phyloP scores from a whole-genome alignment of 805 yeast species.

The Vanderwaltozyma verrucispora region DNA sequence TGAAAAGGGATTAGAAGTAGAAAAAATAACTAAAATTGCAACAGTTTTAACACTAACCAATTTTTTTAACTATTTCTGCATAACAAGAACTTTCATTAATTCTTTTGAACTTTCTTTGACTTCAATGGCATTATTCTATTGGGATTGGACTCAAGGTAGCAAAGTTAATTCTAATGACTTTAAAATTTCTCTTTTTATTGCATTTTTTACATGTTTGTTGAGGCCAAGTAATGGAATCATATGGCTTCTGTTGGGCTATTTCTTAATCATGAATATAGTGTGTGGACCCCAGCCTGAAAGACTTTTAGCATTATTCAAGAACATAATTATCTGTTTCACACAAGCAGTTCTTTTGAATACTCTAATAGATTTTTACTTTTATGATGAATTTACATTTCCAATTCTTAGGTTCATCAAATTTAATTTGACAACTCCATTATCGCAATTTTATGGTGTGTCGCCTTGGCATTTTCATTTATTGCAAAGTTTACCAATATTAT shows the following conservation, averaged over 20 bases:
- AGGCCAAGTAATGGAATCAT: constrained; percentile 78
- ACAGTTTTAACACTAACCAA: constrained; percentile 18
- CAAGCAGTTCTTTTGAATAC: constrained; percentile 31
- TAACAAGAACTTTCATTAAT: constrained; percentile 80
- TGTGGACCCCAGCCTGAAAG: constrained; percentile 4
- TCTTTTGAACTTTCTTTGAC: constrained; percentile 69
- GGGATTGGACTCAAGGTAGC: constrained; percentile 49
- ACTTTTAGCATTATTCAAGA: constrained; percentile 11
- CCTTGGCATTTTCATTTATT: constrained; percentile 76
- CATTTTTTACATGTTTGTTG: constrained; percentile 53
- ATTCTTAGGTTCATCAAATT: constrained; percentile 60
- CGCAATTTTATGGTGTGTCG: constrained; percentile 76
- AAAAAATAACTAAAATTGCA: constrained; percentile 12
- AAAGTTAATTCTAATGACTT: constrained; percentile 14
- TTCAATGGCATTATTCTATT: constrained; percentile 49
- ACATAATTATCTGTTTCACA: constrained; percentile 11
- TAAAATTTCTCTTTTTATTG: constrained; percentile 37
- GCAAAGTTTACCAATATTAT: constrained; percentile 73
- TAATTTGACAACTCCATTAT: constrained; percentile 61
- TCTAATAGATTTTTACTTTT: constrained; percentile 49
- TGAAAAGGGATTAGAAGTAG: constrained; percentile 2
- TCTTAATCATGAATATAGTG: constrained; percentile 15
- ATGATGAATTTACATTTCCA: constrained; percentile 50
- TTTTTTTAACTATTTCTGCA: constrained; percentile 67
- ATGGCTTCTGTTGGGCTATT: constrained; percentile 57